These are phyloP conservation scores for Phlegmacium glaucopus DNA, from an alignment of 768 basidiomycete species.

Conservation along the genomic window DNA sequence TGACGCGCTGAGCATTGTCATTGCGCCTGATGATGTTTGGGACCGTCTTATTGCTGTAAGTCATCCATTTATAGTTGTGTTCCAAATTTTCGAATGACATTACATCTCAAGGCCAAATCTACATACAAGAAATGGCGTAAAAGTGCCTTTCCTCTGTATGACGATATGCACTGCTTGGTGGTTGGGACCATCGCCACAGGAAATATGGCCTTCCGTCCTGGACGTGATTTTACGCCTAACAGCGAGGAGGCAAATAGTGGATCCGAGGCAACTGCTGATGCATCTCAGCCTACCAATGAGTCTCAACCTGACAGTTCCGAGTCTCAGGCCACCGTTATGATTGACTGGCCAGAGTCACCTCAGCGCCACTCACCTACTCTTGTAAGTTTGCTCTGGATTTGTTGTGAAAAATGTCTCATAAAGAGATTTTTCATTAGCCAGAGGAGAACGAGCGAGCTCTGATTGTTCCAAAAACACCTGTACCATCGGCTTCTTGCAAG, in stretches of 20 bases:
- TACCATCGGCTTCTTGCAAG: slow-evolving; percentile 1
- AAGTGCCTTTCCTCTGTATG: slow-evolving; percentile 19
- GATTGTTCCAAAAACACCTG: background rate
- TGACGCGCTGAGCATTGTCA: background rate
- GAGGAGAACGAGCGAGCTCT: background rate
- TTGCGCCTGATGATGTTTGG: background rate
- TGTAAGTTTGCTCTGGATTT: background rate
- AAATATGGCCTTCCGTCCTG: slow-evolving; percentile 4
- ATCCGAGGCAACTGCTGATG: background rate
- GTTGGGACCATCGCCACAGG: slow-evolving; percentile 10
- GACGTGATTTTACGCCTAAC: slow-evolving; percentile 4
- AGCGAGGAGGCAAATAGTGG: too few relatives aligned
- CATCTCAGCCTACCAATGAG: background rate
- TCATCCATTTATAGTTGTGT: background rate
- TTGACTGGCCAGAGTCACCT: background rate
- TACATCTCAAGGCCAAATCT: background rate
- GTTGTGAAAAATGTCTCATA: background rate
- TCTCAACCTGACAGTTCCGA: background rate
- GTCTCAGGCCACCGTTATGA: background rate
- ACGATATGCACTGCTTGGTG: slow-evolving; percentile 9
- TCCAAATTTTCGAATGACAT: background rate
- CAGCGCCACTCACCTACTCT: background rate
- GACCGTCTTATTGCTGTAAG: background rate
- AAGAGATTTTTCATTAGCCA: background rate
- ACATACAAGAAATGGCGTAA: slow-evolving; percentile 18